Base-by-base conservation (phyloP, 352 stramenopile genomes). In the Pilasporangium apinafurcum region DNA sequence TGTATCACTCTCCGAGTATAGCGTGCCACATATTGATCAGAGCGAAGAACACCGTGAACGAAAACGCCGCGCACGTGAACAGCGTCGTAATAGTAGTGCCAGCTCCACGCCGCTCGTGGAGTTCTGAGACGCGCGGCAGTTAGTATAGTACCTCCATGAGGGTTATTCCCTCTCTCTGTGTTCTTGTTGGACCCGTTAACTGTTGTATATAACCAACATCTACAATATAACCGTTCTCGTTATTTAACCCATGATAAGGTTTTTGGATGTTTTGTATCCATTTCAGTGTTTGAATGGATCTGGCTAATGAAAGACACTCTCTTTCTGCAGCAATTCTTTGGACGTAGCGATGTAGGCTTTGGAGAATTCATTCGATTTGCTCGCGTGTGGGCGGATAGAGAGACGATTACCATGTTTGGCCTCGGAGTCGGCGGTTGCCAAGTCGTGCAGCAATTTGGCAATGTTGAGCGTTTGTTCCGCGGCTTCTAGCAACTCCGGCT, bases 1-100 rank as follows among this genome's bases (percentile, higher is more conserved):
- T 53, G 79, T 89, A 18, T 92, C 80, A 39, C 73, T 92, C 5
- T 65, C 53, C 50, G 69, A 83, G 35, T 83, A 83, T 59, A 83
- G 77, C 48, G 76, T 93, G 17, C 81, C 81, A 5, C 65, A 62
- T 8, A 48, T 92, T 5, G 72, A 83, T 53, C 58, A 64, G 1
- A 60, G 85, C 37, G 70, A 84, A 29, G 79, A 92, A 41, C 74
- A 80, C 21, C 62, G 71, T 10, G 79, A 92, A 53, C 71, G 79
- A 29, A 79, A 84, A 48, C 77, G 79, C 51, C 67, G 68, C 47
- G 77, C 77, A 42, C 73, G 79, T 28, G 60, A 86, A 49, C 68
- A 82, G 26, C 77, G 77, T 17, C 73, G 77, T 45, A 89, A 89
- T 62, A 89, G 77, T 62, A 89, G 68, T 38, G 56, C 65, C 34